Conservation (phyloP, 495 filamentous ascomycete genomes). For the Trichoderma gamsii region DNA sequence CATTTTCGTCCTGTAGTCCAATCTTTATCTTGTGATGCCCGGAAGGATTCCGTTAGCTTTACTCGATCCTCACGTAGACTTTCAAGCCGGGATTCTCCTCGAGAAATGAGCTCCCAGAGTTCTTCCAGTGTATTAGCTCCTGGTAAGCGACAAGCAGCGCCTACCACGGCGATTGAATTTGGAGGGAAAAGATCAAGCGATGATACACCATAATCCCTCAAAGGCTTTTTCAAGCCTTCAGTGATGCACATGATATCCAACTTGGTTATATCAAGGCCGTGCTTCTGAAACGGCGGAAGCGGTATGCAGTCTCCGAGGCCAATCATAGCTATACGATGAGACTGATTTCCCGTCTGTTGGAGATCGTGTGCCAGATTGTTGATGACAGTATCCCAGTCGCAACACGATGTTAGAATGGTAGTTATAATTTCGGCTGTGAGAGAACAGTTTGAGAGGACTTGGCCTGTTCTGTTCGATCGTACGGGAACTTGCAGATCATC, state of each 20-base stretch:
- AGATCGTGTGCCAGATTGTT: slow-evolving; percentile 26
- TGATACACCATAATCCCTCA: too few relatives aligned
- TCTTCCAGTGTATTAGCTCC: slow-evolving; percentile 36
- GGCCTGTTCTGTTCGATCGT: slow-evolving; percentile 27
- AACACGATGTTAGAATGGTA: slow-evolving; percentile 30
- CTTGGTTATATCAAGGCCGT: slow-evolving; percentile 24
- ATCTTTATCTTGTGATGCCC: slow-evolving; percentile 17
- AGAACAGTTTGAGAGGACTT: slow-evolving; percentile 17
- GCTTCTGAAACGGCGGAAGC: slow-evolving; percentile 27
- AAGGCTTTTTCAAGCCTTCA: not conserved
- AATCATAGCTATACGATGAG: slow-evolving; percentile 25
- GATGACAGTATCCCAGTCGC: slow-evolving; percentile 32
- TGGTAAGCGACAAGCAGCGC: slow-evolving; percentile 43
- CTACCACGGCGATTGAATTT: slow-evolving; percentile 41
- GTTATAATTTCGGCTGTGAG: slow-evolving; percentile 29
- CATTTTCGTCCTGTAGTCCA: slow-evolving; percentile 17
- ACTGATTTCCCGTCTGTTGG: slow-evolving; percentile 14
- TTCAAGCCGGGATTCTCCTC: slow-evolving; percentile 35
- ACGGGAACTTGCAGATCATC: slow-evolving; percentile 23
- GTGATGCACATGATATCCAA: slow-evolving; percentile 10
- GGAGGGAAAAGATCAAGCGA: slow-evolving; percentile 20
- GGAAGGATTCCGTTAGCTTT: slow-evolving; percentile 30
- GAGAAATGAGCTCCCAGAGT: slow-evolving; percentile 42
- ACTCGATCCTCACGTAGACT: slow-evolving; percentile 61
- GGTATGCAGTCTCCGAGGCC: slow-evolving; percentile 31